phyloP scores from a whole-genome alignment of 1,284 basidiomycete species.

The Caloboletus inedulis region DNA sequence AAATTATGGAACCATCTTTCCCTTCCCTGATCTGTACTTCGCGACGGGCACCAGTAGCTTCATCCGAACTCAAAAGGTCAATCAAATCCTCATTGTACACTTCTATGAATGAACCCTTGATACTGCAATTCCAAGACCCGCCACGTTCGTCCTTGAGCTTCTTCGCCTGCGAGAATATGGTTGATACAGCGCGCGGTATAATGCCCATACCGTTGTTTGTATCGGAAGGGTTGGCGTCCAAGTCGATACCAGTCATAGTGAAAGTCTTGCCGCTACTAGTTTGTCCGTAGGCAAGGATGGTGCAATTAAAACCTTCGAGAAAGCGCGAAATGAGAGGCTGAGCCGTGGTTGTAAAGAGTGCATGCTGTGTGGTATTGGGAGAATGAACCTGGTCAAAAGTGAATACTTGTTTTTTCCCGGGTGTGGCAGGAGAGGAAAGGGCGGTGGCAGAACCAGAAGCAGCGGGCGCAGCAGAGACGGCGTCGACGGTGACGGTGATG shows the following conservation, averaged over 20 bases:
- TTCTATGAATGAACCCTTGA: constrained; percentile 92
- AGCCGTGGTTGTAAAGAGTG: constrained; percentile 82
- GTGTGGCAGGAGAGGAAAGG: constrained; percentile 35
- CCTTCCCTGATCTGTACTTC: constrained; percentile 97
- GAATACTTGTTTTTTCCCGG: constrained; percentile 81
- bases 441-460: constrained; percentile 52
- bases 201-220: constrained; percentile 84
- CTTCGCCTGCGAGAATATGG: constrained; percentile 79
- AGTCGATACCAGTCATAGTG: constrained; percentile 91
- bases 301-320: constrained; percentile 95
- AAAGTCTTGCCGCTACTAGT: constrained; percentile 97
- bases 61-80: constrained; percentile 78
- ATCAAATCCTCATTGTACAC: constrained; percentile 98
- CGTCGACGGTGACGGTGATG: constrained; percentile 75
- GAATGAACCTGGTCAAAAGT: constrained; percentile 93
- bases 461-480: constrained; percentile 46
- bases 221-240: constrained; percentile 77
- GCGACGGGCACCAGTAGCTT: constrained; percentile 58
- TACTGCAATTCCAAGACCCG: constrained; percentile 65
- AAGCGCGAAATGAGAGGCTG: constrained; percentile 88
- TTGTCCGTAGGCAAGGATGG: constrained; percentile 97
- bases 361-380: constrained; percentile 78
- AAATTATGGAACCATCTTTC: constrained; percentile 94
- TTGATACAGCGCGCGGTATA: constrained; percentile 92
- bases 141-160: constrained; percentile 75